Conservation (phyloP, 768 basidiomycete genomes). For the Glaciozyma antarctica region DNA sequence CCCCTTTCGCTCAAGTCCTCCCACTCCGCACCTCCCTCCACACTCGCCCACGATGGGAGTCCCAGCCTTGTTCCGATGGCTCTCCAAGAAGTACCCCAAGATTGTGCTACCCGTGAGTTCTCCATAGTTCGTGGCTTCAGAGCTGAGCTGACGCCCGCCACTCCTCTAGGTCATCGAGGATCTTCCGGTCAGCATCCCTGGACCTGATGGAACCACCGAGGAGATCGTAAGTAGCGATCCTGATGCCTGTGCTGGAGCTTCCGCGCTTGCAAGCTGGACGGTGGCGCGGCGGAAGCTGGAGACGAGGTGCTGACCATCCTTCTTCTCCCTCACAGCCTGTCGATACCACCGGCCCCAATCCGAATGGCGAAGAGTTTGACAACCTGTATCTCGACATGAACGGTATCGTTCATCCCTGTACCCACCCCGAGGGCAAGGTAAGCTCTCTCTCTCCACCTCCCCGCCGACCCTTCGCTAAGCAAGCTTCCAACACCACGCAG, state of each 20-base stretch:
- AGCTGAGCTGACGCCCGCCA: background rate
- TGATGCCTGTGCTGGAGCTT: too few relatives aligned
- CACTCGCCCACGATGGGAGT: slow-evolving; percentile 9
- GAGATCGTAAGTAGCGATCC: slow-evolving; percentile 12
- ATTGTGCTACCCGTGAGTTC: slow-evolving; percentile 54
- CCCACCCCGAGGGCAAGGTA: slow-evolving; percentile 94
- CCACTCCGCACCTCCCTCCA: background rate
- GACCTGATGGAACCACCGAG: slow-evolving; percentile 47
- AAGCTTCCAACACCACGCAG: slow-evolving; percentile 41
- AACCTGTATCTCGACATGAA: slow-evolving; percentile 99
- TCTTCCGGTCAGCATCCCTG: slow-evolving; percentile 52
- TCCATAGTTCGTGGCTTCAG: too few relatives aligned
- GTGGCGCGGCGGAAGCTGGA: too few relatives aligned
- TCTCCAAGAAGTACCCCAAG: slow-evolving; percentile 97
- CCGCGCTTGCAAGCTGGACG: background rate
- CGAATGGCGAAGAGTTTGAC: slow-evolving; percentile 93
- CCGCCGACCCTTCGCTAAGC: background rate
- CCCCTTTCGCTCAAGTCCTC: background rate
- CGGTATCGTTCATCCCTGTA: slow-evolving; percentile 98
- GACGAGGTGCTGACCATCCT: background rate
- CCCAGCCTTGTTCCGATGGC: slow-evolving; percentile 84
- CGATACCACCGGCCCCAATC: slow-evolving; percentile 70
- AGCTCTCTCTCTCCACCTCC: slow-evolving; percentile 22
- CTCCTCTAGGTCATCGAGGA: slow-evolving; percentile 65
- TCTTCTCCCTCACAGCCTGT: slow-evolving; percentile 47